A percentile compares a stretch with the other conserved stretches of the same genome.
phyloP scores from a whole-genome alignment of 2,329 filamentous ascomycete genomes.

The Elsinoe fawcettii region DNA sequence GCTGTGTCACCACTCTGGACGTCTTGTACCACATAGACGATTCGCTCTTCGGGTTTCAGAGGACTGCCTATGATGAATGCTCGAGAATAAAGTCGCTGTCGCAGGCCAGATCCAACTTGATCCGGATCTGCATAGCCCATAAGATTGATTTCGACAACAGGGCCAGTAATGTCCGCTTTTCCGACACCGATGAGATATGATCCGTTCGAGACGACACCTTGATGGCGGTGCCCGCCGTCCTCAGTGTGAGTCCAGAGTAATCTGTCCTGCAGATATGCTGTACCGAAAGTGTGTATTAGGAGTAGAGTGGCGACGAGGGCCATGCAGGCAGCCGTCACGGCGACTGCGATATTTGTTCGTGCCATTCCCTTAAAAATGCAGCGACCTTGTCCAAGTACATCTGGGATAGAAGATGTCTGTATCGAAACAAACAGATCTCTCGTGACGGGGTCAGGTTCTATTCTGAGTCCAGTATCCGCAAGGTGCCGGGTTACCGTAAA shows the following conservation, averaged over 20 bases:
- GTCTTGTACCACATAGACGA: conserved; percentile 83
- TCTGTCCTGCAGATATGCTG: background rate
- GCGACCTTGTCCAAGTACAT: background rate
- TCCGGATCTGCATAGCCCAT: conserved; percentile 86
- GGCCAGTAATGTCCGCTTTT: conserved; percentile 67
- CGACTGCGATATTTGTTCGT: conserved; percentile 33
- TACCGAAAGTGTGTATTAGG: conserved; percentile 22
- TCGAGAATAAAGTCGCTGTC: conserved; percentile 80
- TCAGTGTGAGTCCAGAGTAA: background rate
- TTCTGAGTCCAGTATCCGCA: too few species aligned
- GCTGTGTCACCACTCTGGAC: conserved; percentile 84
- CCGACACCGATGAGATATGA: conserved; percentile 59
- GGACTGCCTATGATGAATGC: conserved; percentile 78
- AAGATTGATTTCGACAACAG: conserved; percentile 82
- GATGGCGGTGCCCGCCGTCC: background rate
- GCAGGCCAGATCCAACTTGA: conserved; percentile 74
- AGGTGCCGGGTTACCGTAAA: too few species aligned
- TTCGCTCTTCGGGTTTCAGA: conserved; percentile 58
- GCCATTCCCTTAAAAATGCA: conserved; percentile 27
- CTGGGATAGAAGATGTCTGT: background rate
- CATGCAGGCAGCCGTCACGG: conserved; percentile 30
- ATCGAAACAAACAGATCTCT: background rate
- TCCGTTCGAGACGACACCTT: conserved; percentile 16
- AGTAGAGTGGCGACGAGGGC: conserved; percentile 30
- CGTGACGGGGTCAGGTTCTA: background rate